phyloP scores from a whole-genome alignment of 176 grass and related monocot species.

The Leersia perrieri region DNA sequence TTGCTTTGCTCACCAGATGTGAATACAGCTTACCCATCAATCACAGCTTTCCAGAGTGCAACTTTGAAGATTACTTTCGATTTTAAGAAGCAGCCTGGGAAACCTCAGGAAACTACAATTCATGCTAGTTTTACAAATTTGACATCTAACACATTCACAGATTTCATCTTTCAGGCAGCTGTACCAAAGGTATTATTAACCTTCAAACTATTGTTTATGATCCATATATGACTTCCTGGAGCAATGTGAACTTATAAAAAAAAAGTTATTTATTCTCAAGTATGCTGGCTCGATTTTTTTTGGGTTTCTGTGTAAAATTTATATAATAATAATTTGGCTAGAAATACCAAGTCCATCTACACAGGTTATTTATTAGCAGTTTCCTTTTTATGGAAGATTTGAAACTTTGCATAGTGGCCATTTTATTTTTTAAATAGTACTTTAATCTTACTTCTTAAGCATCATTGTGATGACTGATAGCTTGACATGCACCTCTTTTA shows the following conservation, averaged over 20 bases:
- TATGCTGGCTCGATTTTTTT: no score
- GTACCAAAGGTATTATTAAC: constrained; percentile 91
- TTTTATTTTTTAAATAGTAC: neutral
- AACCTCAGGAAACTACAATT: constrained; percentile 73
- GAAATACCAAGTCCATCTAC: neutral
- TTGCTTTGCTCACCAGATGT: constrained; percentile 47
- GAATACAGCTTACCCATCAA: constrained; percentile 47
- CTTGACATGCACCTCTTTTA: neutral
- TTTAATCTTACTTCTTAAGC: neutral
- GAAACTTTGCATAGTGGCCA: neutral
- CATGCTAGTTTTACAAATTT: constrained; percentile 83
- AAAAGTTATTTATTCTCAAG: no score
- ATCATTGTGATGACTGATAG: neutral
- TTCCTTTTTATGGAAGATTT: neutral
- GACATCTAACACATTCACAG: constrained; percentile 60
- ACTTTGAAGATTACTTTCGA: constrained; percentile 75
- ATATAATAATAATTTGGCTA: constrained; percentile 11
- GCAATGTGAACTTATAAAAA: neutral
- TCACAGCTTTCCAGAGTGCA: constrained; percentile 89
- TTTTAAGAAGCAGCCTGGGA: constrained; percentile 76
- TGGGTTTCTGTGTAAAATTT: constrained; percentile 1
- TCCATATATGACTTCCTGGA: neutral
- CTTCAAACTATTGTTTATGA: neutral
- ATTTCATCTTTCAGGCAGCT: constrained; percentile 98
- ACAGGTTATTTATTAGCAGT: neutral